Conservation (phyloP, 2,329 filamentous ascomycete genomes). For the Herpotrichia juniperi region DNA sequence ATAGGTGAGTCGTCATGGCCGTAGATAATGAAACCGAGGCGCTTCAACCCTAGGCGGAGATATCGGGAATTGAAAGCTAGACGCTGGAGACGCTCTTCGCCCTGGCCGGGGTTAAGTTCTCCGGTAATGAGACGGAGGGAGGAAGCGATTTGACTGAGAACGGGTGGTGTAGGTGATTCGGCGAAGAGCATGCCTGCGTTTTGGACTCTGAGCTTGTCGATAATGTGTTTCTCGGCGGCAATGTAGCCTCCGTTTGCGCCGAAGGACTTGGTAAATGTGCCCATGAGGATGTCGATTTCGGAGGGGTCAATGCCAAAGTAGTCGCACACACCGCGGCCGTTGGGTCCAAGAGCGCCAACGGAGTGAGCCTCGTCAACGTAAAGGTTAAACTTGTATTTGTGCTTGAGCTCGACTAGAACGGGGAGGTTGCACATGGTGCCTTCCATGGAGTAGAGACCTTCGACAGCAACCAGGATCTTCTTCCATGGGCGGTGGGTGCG, state of each 20-base stretch:
- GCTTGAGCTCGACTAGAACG: constrained; percentile 83
- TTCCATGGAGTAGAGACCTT: constrained; percentile 99
- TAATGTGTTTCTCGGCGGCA: constrained; percentile 84
- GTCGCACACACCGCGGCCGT: constrained; percentile 91
- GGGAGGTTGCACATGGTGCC: constrained; percentile 99
- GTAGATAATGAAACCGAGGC: constrained; percentile 94
- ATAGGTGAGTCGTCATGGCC: constrained; percentile 98
- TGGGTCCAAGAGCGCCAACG: constrained; percentile 87
- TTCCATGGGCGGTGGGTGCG: constrained; percentile 99
- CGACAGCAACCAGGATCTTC: constrained; percentile 96
- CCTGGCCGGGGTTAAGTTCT: constrained; percentile 86
- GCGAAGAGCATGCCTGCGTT: constrained; percentile 88
- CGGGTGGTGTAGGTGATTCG: constrained; percentile 84
- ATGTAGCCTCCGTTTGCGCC: constrained; percentile 97
- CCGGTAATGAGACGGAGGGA: constrained; percentile 89
- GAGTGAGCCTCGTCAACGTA: constrained; percentile 98
- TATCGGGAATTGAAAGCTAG: constrained; percentile 99
- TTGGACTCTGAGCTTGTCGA: constrained; percentile 85
- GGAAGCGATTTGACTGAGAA: constrained; percentile 88
- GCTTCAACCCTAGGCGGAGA: constrained; percentile 95
- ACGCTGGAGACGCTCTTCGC: constrained; percentile 91
- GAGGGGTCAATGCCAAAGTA: constrained; percentile 91
- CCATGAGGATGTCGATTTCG: constrained; percentile 96
- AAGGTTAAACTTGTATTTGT: constrained; percentile 95
- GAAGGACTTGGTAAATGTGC: constrained; percentile 97